phyloP scores from a whole-genome alignment of 2,329 filamentous ascomycete species.

The Diaporthe batatas region DNA sequence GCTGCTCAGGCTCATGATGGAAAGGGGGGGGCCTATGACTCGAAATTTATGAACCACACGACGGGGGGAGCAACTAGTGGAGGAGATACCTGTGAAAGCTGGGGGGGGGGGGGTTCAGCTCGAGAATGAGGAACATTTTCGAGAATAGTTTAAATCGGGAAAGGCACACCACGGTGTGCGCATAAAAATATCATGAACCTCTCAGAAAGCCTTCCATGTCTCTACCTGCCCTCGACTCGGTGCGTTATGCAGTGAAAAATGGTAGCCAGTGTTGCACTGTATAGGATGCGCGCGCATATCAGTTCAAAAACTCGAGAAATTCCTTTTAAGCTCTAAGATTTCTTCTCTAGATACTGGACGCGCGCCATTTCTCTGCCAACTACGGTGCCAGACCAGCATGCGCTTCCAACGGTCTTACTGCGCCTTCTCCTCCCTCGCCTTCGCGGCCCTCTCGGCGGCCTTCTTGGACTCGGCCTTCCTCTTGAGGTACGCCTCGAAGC shows the following conservation, averaged over 20 bases:
- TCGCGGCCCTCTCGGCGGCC: constrained; percentile 67
- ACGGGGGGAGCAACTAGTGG: constrained; percentile 19
- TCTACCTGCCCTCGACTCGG: neutral
- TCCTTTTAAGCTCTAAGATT: neutral
- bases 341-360: neutral
- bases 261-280: neutral
- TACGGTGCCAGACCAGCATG: neutral
- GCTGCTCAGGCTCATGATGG: constrained; percentile 1
- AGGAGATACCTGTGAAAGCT: constrained; percentile 33
- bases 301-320: neutral
- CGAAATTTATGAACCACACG: constrained; percentile 39
- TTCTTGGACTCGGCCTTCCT: constrained; percentile 87
- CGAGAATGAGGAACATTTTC: neutral
- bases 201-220: constrained; percentile 29
- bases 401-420: neutral
- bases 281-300: neutral
- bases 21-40: constrained; percentile 27
- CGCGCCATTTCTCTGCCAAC: neutral
- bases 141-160: constrained; percentile 5
- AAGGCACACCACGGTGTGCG: constrained; percentile 36
- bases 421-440: constrained; percentile 47
- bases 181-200: constrained; percentile 36
- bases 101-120: neutral
- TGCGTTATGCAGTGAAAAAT: neutral
- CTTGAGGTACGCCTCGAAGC: constrained; percentile 87